phyloP scores from a whole-genome alignment of 2,329 filamentous ascomycete genomes.

The Parastagonospora nodorum region DNA sequence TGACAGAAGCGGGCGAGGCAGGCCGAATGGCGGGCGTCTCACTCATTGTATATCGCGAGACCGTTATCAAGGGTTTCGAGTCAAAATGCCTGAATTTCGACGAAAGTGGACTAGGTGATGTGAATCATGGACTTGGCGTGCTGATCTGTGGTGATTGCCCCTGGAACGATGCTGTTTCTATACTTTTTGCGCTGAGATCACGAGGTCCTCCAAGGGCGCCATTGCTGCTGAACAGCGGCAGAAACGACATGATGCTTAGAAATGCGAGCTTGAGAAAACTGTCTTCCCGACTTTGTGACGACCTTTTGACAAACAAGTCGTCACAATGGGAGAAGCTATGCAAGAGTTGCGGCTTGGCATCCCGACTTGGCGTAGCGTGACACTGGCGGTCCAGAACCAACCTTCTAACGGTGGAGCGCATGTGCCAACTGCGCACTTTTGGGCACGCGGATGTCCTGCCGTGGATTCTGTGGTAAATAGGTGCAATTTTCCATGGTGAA shows the following conservation, averaged over 20 bases:
- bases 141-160: background rate
- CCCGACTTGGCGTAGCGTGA: slow-evolving; percentile 14
- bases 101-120: background rate
- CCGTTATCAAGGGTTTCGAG: background rate
- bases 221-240: slow-evolving; percentile 3
- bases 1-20: background rate
- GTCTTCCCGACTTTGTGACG: slow-evolving; percentile 22
- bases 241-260: slow-evolving; percentile 25
- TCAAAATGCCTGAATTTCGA: background rate
- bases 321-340: slow-evolving; percentile 21
- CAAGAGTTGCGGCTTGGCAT: slow-evolving; percentile 32
- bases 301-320: slow-evolving; percentile 11
- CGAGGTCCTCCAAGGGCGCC: slow-evolving; percentile 20
- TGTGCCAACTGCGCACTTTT: too few relatives aligned
- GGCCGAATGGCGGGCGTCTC: slow-evolving; percentile 2
- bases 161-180: slow-evolving; percentile 14
- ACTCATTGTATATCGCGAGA: background rate
- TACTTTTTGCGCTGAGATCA: background rate
- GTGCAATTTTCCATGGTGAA: too few relatives aligned
- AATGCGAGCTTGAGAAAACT: slow-evolving; percentile 9
- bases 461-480: too few relatives aligned
- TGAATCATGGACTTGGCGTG: slow-evolving; percentile 1
- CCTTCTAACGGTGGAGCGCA: too few relatives aligned
- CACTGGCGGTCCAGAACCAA: slow-evolving; percentile 2
- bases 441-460: too few relatives aligned